Base-by-base conservation (phyloP, 768 basidiomycete species). In the Suillus ampliporus region DNA sequence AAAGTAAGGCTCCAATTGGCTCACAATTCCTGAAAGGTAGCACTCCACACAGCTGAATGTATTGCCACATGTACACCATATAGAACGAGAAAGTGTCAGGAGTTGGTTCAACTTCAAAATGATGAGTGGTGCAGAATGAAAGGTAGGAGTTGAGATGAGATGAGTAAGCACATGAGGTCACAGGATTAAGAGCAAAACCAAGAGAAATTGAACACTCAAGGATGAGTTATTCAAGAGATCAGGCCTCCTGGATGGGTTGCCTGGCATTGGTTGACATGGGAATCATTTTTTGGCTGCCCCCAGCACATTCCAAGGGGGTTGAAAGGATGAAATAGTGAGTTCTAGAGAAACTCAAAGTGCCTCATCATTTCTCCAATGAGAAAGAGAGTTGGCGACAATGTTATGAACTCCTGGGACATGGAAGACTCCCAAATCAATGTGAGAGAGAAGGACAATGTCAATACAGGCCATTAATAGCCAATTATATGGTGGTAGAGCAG, bases 131-230 rank as follows among this genome's bases (percentile, higher is more conserved):
- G 41, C 71, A 69, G 66, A 82, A 82, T 0, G 68, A 63, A 7
- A 81, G 21, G 47, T 81, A 82, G 2, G 77, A 80, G 28, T 79
- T 72, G 23, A 79, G 61, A 8, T 75, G 71, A 0, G 78, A 79
- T 0, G 68, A 57, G 64, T 82, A 82, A 0, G 70, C 58, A 0
- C 26, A 1, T 0, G 19, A 5, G 0, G 76, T 74, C 4, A 69
- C 68, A 0, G 14, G 14, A 15, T 77, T 72, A 21, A 81, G 61
- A 0, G 76, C 63, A 21, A 66, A 31, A 2, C 76, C 77, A 11
- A 80, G 68, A 0, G 76, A 74, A 64, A 79, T 68, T 1, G 73
- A 65, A 10, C 75, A 70, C 62, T 76, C 73, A 19, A 66, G 74
- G 0, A 72, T 13, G 2, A 82, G 70, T 6, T 67, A 65, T 38